Evolutionary conservation across 192 early-diverging fungal species (phyloP).

Genomic region (Coemansia sp.): DNA sequence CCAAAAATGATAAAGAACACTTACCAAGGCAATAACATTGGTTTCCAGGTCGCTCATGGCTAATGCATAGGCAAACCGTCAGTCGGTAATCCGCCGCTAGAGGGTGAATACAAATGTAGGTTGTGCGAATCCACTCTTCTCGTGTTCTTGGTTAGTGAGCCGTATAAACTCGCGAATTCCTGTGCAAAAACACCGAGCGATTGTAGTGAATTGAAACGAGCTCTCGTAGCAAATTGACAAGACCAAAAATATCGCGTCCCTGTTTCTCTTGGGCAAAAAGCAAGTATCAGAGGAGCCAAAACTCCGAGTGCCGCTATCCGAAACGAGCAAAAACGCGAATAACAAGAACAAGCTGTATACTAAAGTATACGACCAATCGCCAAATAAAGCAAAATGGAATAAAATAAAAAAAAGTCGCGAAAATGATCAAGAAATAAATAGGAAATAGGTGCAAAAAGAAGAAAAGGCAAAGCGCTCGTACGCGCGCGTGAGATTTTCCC

Average conservation of each 20-base stretch:
- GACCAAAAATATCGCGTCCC: not conserved
- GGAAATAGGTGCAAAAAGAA: conserved; percentile 1
- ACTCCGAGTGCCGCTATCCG: not conserved
- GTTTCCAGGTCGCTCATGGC: conserved; percentile 46
- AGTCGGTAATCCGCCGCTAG: not conserved
- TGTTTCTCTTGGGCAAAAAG: not conserved
- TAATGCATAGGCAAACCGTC: conserved; percentile 4
- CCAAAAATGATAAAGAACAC: conserved; percentile 1
- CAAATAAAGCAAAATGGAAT: not conserved
- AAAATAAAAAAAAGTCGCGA: conserved; percentile 3
- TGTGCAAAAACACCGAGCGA: not conserved
- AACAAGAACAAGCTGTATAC: conserved; percentile 5
- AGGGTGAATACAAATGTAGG: not conserved
- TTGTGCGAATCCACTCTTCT: not conserved
- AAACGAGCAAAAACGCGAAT: not conserved
- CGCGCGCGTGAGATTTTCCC: not conserved
- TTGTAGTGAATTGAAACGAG: not conserved
- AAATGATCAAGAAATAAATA: conserved; percentile 8
- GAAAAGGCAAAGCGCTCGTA: not conserved
- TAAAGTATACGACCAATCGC: not conserved
- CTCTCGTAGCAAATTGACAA: not conserved
- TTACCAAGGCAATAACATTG: conserved; percentile 51
- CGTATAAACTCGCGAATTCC: not conserved
- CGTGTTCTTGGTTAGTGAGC: not conserved
- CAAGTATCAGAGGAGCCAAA: too few relatives aligned